Evolutionary conservation across 192 early-diverging fungal genomes (phyloP).

Genomic region (Coemansia sp.): DNA sequence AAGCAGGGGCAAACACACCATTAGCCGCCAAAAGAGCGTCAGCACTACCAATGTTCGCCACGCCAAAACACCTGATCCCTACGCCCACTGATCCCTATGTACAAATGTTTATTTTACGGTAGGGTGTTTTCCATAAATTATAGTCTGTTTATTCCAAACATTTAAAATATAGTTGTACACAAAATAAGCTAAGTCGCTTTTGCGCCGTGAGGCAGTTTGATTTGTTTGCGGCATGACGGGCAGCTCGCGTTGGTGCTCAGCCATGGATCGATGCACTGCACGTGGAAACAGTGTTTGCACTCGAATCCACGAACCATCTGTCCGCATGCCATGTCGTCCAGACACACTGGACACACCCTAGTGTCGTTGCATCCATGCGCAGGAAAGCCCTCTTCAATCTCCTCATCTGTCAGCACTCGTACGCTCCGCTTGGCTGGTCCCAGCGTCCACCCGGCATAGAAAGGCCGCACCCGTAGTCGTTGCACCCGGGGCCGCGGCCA

Average conservation of each 20-base stretch:
- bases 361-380: neutral
- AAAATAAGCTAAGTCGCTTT: neutral
- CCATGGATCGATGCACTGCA: conserved; percentile 40
- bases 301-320: conserved; percentile 8
- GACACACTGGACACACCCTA: conserved; percentile 15
- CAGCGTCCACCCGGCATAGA: conserved; percentile 10
- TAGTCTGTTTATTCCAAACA: neutral
- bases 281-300: conserved; percentile 28
- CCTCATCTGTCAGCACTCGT: conserved; percentile 5
- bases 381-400: conserved; percentile 28
- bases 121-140: no score
- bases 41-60: conserved; percentile 5
- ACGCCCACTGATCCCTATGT: conserved; percentile 11
- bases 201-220: neutral
- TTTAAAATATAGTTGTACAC: conserved; percentile 1
- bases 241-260: conserved; percentile 23
- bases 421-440: neutral
- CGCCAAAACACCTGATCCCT: conserved; percentile 13
- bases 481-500: conserved; percentile 15
- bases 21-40: neutral
- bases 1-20: neutral
- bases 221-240: conserved; percentile 23
- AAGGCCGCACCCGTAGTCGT: neutral
- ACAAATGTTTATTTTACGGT: neutral
- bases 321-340: conserved; percentile 9